Conservation (phyloP, 1,284 basidiomycete genomes). For the Sporisorium scitamineum region DNA sequence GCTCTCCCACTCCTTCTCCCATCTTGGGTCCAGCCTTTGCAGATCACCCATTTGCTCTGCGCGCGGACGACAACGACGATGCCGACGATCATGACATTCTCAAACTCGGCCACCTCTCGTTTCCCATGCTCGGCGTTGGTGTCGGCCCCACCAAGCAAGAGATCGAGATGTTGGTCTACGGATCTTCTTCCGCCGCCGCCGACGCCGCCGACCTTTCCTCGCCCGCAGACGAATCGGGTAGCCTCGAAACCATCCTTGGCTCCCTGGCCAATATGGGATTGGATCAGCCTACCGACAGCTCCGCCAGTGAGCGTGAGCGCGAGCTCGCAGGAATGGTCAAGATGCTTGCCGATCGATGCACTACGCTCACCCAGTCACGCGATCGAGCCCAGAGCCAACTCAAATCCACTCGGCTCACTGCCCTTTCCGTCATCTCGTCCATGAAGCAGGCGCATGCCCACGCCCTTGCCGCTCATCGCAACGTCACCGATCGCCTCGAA, state of each 20-base stretch:
- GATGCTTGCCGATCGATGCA: constrained; percentile 42
- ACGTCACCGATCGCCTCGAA: constrained; percentile 58
- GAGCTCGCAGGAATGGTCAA: constrained; percentile 57
- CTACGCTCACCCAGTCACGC: constrained; percentile 31
- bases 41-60: constrained; percentile 2
- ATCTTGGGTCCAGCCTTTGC: constrained; percentile 55
- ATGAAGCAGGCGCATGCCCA: constrained; percentile 61
- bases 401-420: constrained; percentile 60
- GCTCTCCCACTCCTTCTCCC: constrained; percentile 64
- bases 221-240: constrained; percentile 27
- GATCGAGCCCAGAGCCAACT: constrained; percentile 47
- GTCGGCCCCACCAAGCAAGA: constrained; percentile 60
- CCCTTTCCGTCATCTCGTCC: constrained; percentile 63
- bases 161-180: constrained; percentile 61
- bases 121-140: constrained; percentile 56
- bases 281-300: constrained; percentile 28
- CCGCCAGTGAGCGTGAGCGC: constrained; percentile 38
- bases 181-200: constrained; percentile 23
- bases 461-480: constrained; percentile 55
- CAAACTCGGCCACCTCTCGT: constrained; percentile 59
- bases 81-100: constrained; percentile 24
- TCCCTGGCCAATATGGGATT: constrained; percentile 55
- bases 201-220: constrained; percentile 16
- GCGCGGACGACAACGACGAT: constrained; percentile 14
- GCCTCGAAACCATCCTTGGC: constrained; percentile 38